Percentiles rank a stretch among this genome's conserved stretches.
phyloP scores from a whole-genome alignment of 306 rosid species.

The Oemleria cerasiformis region DNA sequence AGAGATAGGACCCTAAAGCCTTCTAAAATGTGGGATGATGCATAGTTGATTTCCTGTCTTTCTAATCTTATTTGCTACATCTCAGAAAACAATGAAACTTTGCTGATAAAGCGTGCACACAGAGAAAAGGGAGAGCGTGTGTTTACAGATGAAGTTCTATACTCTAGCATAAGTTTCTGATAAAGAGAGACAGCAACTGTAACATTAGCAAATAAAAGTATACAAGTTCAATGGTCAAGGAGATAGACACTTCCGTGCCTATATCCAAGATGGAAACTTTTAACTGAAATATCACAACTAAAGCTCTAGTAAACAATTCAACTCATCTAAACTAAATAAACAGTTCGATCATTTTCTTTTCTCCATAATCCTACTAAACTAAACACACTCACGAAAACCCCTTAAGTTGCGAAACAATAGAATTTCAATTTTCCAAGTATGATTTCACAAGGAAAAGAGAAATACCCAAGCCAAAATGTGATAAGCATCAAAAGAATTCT shows the following conservation, averaged over 20 bases:
- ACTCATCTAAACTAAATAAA: background rate
- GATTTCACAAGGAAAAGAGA: background rate
- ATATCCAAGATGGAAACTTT: constrained; percentile 6
- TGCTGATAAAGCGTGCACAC: background rate
- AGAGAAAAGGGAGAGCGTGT: background rate
- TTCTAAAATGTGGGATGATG: background rate
- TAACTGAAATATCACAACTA: background rate
- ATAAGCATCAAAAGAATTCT: background rate
- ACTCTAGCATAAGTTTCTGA: background rate
- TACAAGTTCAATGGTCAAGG: background rate
- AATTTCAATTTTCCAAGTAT: background rate
- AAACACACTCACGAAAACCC: constrained; percentile 3
- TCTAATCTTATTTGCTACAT: background rate
- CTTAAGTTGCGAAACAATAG: background rate
- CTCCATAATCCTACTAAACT: background rate
- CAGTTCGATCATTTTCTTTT: background rate
- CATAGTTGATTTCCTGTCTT: background rate
- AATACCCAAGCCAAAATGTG: background rate
- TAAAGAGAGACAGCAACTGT: background rate
- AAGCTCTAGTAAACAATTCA: background rate
- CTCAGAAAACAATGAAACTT: background rate
- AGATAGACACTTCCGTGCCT: background rate
- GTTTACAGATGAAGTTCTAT: background rate
- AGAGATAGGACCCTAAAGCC: background rate
- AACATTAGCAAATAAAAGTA: background rate